Percentiles rank a stretch among this genome's conserved stretches.
Conservation (phyloP, 2,329 filamentous ascomycete genomes). For the Fusarium irregulare region DNA sequence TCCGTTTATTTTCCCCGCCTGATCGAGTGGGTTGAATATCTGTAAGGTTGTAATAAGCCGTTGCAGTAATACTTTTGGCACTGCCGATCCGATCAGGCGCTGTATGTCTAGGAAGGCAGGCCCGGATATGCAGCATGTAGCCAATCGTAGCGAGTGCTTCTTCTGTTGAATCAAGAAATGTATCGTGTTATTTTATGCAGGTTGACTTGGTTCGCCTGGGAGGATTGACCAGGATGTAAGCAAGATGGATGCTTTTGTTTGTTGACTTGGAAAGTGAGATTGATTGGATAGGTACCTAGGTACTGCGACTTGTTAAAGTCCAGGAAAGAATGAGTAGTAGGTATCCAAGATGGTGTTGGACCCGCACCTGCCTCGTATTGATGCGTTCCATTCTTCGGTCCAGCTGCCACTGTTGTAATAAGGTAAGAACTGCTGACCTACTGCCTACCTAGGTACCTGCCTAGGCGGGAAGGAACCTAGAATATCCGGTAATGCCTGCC, state of each 20-base stretch:
- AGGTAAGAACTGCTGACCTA: not conserved
- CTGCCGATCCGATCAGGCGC: conserved; percentile 41
- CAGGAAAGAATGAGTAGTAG: not conserved
- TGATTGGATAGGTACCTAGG: not conserved
- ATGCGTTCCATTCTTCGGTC: conserved; percentile 7
- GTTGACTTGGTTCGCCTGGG: not conserved
- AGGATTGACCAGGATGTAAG: not conserved
- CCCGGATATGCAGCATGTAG: not conserved
- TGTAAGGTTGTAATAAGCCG: conserved; percentile 25
- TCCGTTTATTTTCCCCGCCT: conserved; percentile 31
- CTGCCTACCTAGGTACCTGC: not conserved
- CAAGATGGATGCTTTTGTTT: not conserved
- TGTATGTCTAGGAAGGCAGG: conserved; percentile 1
- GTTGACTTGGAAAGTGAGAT: not conserved
- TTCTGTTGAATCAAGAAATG: not conserved
- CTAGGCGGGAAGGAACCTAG: not conserved
- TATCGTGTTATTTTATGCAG: not conserved
- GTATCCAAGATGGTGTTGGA: not conserved
- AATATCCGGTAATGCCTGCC: conserved; percentile 4
- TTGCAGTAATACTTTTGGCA: conserved; percentile 26
- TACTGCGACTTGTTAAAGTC: not conserved
- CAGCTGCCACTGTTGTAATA: conserved; percentile 1
- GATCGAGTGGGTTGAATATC: conserved; percentile 21
- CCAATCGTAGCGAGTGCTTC: not conserved
- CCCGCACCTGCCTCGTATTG: conserved; percentile 37